These are phyloP conservation scores for Gaultheria prostrata DNA, from an alignment of 148 eudicot species.

Conservation along the genomic window DNA sequence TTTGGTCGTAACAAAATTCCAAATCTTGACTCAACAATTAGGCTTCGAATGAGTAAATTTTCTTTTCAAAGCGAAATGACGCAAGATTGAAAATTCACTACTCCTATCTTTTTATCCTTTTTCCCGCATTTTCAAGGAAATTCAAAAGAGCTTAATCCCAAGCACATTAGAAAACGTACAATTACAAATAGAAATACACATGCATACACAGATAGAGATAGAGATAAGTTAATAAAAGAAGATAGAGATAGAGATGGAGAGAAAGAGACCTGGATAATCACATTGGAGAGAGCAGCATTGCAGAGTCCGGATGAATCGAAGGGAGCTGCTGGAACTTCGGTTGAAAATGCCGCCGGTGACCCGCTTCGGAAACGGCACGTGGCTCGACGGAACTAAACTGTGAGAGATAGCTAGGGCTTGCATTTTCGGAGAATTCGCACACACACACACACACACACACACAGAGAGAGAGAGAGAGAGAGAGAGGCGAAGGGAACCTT, in stretches of 20 bases:
- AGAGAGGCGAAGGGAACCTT: neutral
- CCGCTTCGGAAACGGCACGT: constrained; percentile 18
- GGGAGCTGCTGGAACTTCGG: constrained; percentile 7
- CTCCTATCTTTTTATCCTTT: neutral
- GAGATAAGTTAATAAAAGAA: too few relatives aligned
- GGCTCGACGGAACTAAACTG: constrained; percentile 20
- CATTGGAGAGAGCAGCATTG: constrained; percentile 34
- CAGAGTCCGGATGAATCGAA: constrained; percentile 12
- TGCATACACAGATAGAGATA: neutral
- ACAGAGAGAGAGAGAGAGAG: neutral
- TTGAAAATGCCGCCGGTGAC: constrained; percentile 18
- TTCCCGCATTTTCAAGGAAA: neutral
- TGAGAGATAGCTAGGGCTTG: constrained; percentile 21
- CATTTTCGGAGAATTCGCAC: constrained; percentile 21
- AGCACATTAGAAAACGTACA: neutral
- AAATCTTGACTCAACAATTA: neutral
- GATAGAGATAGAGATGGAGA: neutral
- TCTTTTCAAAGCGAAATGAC: neutral
- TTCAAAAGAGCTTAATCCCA: neutral
- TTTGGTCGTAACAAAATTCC: neutral
- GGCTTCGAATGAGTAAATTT: neutral
- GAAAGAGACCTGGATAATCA: constrained; percentile 27
- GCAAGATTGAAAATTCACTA: neutral
- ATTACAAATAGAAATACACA: neutral
- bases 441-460: too few relatives aligned